Conservation (phyloP, 768 basidiomycete species). For the Cubamyces sp. region DNA sequence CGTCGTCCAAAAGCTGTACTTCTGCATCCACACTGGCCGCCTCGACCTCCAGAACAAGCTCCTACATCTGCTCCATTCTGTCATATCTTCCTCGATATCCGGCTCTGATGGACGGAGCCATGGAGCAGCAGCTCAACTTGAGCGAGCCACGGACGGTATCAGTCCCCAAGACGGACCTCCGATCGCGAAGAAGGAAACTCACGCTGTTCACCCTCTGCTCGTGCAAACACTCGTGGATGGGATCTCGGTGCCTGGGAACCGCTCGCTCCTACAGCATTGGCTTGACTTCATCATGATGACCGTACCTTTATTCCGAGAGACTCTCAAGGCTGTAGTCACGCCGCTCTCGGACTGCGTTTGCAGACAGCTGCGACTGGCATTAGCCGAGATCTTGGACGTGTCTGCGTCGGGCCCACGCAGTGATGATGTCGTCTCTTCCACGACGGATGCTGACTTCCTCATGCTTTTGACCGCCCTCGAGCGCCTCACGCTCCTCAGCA, state of each 20-base stretch:
- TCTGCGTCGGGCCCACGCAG: conserved; percentile 42
- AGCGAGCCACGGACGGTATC: conserved; percentile 17
- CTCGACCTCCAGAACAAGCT: conserved; percentile 93
- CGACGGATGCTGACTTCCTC: conserved; percentile 81
- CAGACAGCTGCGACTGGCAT: conserved; percentile 59
- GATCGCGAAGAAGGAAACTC: conserved; percentile 39
- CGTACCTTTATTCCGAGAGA: conserved; percentile 80
- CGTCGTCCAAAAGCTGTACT: conserved; percentile 76
- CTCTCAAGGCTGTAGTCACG: conserved; percentile 64
- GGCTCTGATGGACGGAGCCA: conserved; percentile 33
- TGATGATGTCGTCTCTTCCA: conserved; percentile 49
- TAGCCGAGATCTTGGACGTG: conserved; percentile 58
- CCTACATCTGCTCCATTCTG: conserved; percentile 85
- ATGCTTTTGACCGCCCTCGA: conserved; percentile 88
- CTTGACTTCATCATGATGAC: conserved; percentile 95
- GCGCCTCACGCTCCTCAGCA: conserved; percentile 73
- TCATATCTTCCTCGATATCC: conserved; percentile 68
- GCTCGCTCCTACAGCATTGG: conserved; percentile 91
- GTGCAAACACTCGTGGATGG: conserved; percentile 83
- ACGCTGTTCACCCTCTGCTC: conserved; percentile 70
- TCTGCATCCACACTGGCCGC: conserved; percentile 65
- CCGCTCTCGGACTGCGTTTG: conserved; percentile 84
- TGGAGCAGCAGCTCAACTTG: conserved; percentile 3
- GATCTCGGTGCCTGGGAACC: conserved; percentile 67
- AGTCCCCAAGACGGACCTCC: conserved; percentile 18